Evolutionary conservation across 139 green algal genomes (phyloP).

Genomic region (Auxenochlorella pyrenoidosa): DNA sequence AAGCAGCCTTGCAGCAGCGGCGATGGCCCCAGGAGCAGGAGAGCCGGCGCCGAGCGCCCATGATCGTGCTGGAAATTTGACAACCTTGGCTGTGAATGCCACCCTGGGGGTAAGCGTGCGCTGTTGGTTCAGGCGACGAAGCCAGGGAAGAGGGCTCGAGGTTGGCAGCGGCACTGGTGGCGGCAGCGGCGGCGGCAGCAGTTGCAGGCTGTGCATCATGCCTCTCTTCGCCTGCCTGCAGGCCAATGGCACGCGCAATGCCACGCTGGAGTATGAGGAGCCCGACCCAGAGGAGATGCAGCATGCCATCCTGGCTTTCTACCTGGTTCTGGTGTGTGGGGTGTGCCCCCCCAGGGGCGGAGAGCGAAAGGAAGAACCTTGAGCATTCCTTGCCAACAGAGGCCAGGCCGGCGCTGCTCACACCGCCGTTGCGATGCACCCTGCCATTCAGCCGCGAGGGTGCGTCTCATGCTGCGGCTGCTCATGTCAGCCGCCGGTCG

Average conservation of each 20-base stretch:
- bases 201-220: too few relatives aligned
- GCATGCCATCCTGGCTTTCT: slow-evolving; percentile 47
- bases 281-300: slow-evolving; percentile 45
- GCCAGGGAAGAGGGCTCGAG: not conserved
- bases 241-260: not conserved
- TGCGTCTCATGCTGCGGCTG: too few relatives aligned
- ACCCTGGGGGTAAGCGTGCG: too few relatives aligned
- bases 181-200: not conserved
- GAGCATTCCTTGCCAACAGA: not conserved
- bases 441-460: too few relatives aligned
- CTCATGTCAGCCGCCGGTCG: not conserved
- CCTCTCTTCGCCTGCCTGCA: too few relatives aligned
- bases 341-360: too few relatives aligned
- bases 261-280: slow-evolving; percentile 18
- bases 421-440: not conserved
- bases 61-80: not conserved
- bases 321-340: slow-evolving; percentile 35
- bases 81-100: not conserved
- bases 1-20: not conserved
- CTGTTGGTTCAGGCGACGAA: too few relatives aligned
- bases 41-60: too few relatives aligned
- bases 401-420: too few relatives aligned
- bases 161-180: not conserved
- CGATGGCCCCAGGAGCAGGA: not conserved
- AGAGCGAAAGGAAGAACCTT: too few relatives aligned